phyloP scores from a whole-genome alignment of 495 filamentous ascomycete genomes.

The Parachaetomium inaequale region DNA sequence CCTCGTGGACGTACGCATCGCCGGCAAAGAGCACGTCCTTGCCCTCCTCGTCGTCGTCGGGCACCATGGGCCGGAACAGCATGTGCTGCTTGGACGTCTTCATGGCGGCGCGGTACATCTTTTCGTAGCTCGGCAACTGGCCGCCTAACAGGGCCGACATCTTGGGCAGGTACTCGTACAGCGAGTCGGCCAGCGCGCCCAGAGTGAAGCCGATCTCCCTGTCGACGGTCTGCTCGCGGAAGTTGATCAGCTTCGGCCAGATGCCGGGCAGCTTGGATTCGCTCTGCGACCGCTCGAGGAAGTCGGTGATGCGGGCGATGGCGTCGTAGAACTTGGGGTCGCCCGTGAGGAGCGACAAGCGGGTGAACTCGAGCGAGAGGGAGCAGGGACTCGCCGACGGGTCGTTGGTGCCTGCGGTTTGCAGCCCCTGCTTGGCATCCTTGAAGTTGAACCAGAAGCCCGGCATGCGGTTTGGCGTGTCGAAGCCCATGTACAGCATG shows the following conservation, averaged over 20 bases:
- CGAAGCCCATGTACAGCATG: slow-evolving; percentile 77
- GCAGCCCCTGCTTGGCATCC: slow-evolving; percentile 61
- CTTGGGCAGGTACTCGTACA: slow-evolving; percentile 88
- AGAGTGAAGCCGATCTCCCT: slow-evolving; percentile 56
- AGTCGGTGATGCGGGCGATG: slow-evolving; percentile 70
- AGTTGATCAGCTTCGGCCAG: slow-evolving; percentile 71
- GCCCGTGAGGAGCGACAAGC: slow-evolving; percentile 77
- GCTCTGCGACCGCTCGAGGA: slow-evolving; percentile 65
- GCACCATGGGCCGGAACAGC: slow-evolving; percentile 61
- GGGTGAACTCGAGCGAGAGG: slow-evolving; percentile 79
- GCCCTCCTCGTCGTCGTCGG: slow-evolving; percentile 30
- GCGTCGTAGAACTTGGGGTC: slow-evolving; percentile 80
- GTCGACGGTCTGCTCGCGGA: slow-evolving; percentile 25
- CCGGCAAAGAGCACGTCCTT: slow-evolving; percentile 63
- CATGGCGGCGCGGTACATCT: slow-evolving; percentile 54
- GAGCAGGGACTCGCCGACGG: slow-evolving; percentile 69
- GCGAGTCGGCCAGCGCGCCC: slow-evolving; percentile 70
- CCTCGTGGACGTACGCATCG: slow-evolving; percentile 24
- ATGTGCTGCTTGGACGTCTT: slow-evolving; percentile 60
- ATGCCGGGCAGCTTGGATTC: slow-evolving; percentile 70
- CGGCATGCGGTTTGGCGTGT: slow-evolving; percentile 88
- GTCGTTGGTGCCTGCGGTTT: slow-evolving; percentile 25
- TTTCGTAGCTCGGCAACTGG: slow-evolving; percentile 36
- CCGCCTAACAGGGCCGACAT: slow-evolving; percentile 47
- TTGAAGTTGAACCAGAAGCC: slow-evolving; percentile 59